Base-by-base conservation (phyloP, 2,329 filamentous ascomycete genomes). In the Cercospora berteroae region DNA sequence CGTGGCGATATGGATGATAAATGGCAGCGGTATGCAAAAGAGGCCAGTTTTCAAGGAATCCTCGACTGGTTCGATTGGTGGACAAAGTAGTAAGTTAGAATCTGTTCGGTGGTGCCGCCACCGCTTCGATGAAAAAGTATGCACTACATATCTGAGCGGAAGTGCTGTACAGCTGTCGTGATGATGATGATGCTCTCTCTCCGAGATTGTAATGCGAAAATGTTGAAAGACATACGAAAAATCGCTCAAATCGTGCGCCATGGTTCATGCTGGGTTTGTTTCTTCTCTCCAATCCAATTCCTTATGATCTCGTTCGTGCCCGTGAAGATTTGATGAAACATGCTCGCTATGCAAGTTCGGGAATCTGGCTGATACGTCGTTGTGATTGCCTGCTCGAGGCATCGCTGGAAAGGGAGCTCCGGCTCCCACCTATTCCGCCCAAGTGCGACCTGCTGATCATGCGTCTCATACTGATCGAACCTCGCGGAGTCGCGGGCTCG, bases 1-100 rank as follows among this genome's bases (percentile, higher is more conserved):
- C 68, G 77, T 9, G 77, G 77, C n/a, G 68, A 79, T 65, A 65
- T 84, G 29, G 80, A 80, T 2, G 80, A 84, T 66, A 80, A 80
- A 20, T 83, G 82, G 68, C 74, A 82, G 69, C 72, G 80, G 79
- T 63, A 72, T 23, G 60, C 63, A 0, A 78, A 77, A 52, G 76
- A 77, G 58, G 72, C 74, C 60, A 77, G 74, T 65, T 64, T 77
- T 50, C 62, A 65, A 25, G 70, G 73, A 5, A 77, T 78, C 42
- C 70, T 72, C 18, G 68, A 42, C 9, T 72, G 66, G 65, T 70
- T 69, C 55, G 63, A 70, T 58, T 67, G 31, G 44, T 66, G 64
- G 64, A 61, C 52, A 31, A 62, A 60, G 39, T 20, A 57, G 58
- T 33, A 44, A 50, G 63, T 44, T 25, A 16, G 5, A 52, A 27